Conservation (phyloP, 352 stramenopile species). For the Phytopythium kandeliae region DNA sequence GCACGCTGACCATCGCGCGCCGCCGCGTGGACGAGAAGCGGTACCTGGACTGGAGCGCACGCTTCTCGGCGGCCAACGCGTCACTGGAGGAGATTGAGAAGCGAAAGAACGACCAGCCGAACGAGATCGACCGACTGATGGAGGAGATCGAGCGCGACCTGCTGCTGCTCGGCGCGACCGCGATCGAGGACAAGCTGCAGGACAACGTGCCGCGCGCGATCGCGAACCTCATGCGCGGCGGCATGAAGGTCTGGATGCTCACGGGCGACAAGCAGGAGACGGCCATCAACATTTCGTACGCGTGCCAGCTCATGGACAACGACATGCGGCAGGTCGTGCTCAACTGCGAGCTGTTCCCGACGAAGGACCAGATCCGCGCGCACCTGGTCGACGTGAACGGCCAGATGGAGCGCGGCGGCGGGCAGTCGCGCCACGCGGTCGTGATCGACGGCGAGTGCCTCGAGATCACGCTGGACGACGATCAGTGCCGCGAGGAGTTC, state of each 20-base stretch:
- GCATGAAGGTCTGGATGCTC: slow-evolving; percentile 92
- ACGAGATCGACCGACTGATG: slow-evolving; percentile 70
- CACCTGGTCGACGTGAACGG: slow-evolving; percentile 31
- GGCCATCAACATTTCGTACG: slow-evolving; percentile 93
- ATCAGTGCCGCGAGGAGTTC: slow-evolving; percentile 50
- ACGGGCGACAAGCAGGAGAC: slow-evolving; percentile 94
- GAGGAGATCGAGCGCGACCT: slow-evolving; percentile 80
- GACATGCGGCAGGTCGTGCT: slow-evolving; percentile 79
- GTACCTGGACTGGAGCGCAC: slow-evolving; percentile 55
- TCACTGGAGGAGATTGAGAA: slow-evolving; percentile 80
- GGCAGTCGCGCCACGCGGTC: slow-evolving; percentile 36
- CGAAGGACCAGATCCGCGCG: slow-evolving; percentile 30
- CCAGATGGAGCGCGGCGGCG: slow-evolving; percentile 12
- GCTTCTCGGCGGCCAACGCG: slow-evolving; percentile 59
- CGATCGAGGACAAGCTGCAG: slow-evolving; percentile 94
- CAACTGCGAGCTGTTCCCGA: slow-evolving; percentile 58
- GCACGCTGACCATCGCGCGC: slow-evolving; percentile 78
- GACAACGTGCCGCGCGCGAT: slow-evolving; percentile 86
- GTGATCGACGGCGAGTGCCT: slow-evolving; percentile 71
- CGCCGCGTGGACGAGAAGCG: slow-evolving; percentile 45
- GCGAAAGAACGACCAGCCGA: slow-evolving; percentile 56
- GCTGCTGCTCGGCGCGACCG: slow-evolving; percentile 80
- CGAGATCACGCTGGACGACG: slow-evolving; percentile 50
- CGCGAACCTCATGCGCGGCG: slow-evolving; percentile 71
- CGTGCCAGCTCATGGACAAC: slow-evolving; percentile 83